Evolutionary conservation across 371 early-diverging fungal species (phyloP), one percentile per base, ranked within the genome.

Genomic region (Lichtheimia ramosa): DNA sequence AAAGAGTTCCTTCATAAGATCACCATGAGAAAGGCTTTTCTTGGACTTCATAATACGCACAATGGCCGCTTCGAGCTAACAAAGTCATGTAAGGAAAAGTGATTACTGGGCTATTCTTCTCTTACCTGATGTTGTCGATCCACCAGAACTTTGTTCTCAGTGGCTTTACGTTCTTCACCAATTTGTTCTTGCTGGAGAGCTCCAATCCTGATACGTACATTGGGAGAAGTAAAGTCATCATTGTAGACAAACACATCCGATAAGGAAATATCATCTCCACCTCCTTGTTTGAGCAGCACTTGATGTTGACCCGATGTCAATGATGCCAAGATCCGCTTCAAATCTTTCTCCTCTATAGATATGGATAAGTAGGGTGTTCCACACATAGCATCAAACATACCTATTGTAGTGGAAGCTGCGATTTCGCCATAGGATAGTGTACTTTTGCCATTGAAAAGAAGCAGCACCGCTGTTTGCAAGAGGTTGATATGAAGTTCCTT

Each of bases 41-140:
- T 90, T 82, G 0, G 89, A 82, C 74, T 99, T 99, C 94, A 97
- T 90, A 51, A 97, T 88, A 41, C 98, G 83, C 5, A 96, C 97
- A 69, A 97, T 88, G 0, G 96, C 95, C 3, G 99, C 99, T 64
- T 99, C 98, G 10, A 96, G 81, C 71, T 73, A 43, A 28, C 25
- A 51, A 48, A 56, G 7, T n/a, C 13, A 28, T 23, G 43, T 23
- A 20, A 13, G 40, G 15, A 5, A 15, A n/a, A 4, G 18, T 23
- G 12, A 13, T 41, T 2, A 8, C 48, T 8, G 18, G 27, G 2
- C 10, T 43, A 15, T 12, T 12, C 24, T 28, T 8, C 43, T 24
- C 7, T 15, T 39, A 71, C 71, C 74, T 89, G 88, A 66, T 88
- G 88, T 62, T 91, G 88, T 43, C 94, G 82, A 69, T 94, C 93